Conservation (phyloP, 2,329 filamentous ascomycete species). For the Leptosphaerulina australis region DNA sequence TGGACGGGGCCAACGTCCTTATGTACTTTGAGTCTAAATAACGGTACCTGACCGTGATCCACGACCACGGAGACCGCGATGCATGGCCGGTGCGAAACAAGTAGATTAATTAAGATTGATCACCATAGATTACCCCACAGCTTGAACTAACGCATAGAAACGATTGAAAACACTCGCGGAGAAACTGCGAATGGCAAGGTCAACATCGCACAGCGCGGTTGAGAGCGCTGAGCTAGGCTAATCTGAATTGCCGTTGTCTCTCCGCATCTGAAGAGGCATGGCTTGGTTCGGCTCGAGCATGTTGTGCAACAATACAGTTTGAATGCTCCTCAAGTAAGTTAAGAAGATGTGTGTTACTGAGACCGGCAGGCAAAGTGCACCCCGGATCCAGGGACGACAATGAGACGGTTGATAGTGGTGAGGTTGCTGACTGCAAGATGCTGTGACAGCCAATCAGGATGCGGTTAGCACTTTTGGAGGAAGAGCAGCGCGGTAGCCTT, state of each 20-base stretch:
- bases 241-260: not conserved
- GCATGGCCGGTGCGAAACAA: conserved; percentile 28
- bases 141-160: conserved; percentile 15
- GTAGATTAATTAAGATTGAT: conserved; percentile 38
- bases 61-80: conserved; percentile 22
- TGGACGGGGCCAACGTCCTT: conserved; percentile 3
- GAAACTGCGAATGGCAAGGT: conserved; percentile 21
- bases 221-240: conserved; percentile 8
- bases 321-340: not conserved
- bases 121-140: conserved; percentile 27
- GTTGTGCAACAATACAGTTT: not conserved
- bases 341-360: not conserved
- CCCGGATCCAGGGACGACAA: not conserved
- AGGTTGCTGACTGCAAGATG: not conserved
- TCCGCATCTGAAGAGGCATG: conserved; percentile 28
- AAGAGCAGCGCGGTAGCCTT: not conserved
- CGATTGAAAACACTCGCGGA: conserved; percentile 22
- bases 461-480: not conserved
- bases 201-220: not conserved
- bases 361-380: not conserved
- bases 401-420: not conserved
- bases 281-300: not conserved
- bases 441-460: conserved; percentile 2
- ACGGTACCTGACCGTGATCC: conserved; percentile 18
- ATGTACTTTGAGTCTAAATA: conserved; percentile 18